A percentile compares a stretch with the other conserved stretches of the same genome.
phyloP scores from a whole-genome alignment of 129 eudicot species.

The Mikania micrantha region DNA sequence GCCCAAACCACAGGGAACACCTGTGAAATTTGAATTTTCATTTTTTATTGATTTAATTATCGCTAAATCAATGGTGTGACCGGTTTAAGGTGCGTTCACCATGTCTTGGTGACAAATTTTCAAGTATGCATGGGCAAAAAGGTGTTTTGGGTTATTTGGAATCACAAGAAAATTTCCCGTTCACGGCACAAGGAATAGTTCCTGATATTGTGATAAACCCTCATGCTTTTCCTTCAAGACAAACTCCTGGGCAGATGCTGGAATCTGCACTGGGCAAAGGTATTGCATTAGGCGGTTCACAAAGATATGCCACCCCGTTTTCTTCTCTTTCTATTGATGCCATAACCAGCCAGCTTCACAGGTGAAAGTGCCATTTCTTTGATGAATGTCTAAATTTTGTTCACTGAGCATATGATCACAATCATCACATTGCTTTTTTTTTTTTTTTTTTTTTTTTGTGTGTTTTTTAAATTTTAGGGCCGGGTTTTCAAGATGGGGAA shows the following conservation, averaged over 20 bases:
- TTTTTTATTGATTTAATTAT: background rate
- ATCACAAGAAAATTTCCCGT: slow-evolving; percentile 75
- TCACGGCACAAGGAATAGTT: slow-evolving; percentile 69
- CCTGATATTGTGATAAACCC: slow-evolving; percentile 91
- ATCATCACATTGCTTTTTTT: no score
- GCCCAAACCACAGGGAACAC: no score
- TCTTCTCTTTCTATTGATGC: slow-evolving; percentile 68
- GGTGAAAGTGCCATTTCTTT: slow-evolving; percentile 33
- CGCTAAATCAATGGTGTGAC: background rate
- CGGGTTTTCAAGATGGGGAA: slow-evolving; percentile 82
- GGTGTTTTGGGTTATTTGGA: slow-evolving; percentile 83
- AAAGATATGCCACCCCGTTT: slow-evolving; percentile 80
- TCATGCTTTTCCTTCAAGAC: slow-evolving; percentile 81
- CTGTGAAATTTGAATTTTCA: no score
- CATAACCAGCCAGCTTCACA: slow-evolving; percentile 79
- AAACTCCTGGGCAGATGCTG: slow-evolving; percentile 84
- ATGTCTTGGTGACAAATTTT: slow-evolving; percentile 91
- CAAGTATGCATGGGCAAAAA: slow-evolving; percentile 97
- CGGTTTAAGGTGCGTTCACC: slow-evolving; percentile 76
- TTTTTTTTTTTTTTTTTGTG: background rate
- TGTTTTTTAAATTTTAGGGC: slow-evolving; percentile 39
- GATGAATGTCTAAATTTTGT: background rate
- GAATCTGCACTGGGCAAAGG: slow-evolving; percentile 93
- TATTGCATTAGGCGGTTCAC: slow-evolving; percentile 74
- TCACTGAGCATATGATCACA: no score